Base-by-base conservation (phyloP, 768 basidiomycete genomes). In the Boletus speciosus region DNA sequence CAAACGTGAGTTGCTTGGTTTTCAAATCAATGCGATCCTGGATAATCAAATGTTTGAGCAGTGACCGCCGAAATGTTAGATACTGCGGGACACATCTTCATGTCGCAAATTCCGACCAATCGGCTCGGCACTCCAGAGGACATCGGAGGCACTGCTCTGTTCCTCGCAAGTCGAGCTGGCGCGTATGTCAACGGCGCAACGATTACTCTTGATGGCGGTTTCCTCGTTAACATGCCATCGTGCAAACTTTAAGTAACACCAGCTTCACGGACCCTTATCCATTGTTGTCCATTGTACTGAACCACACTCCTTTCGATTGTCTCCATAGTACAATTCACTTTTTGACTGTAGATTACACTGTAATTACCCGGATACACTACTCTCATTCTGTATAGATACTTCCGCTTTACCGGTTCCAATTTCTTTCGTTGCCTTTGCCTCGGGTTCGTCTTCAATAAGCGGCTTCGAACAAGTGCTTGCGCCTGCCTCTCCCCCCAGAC, bases 101-200 rank as follows among this genome's bases (percentile, higher is more conserved):
- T 75, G 7, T 69, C 69, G 0, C 61, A 64, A 23, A 70, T 82
- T 19, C 84, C 85, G 3, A 68, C 79, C 48, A 72, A 70, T 15
- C 73, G 84, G 10, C 78, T 87, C 44, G 86, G 87, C 5, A 75
- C 73, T 19, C 77, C 82, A 2, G 83, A 86, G 62, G 86, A 88
- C 61, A 78, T 88, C 23, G 82, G 78, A 1, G 85, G 83, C 0
- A 74, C 83, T 16, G 82, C 80, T 40, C 60, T 88, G 52, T 89
- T 79, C 74, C 73, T 88, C 15, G 73, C 81, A 12, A 80, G 81
- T 49, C 75, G 76, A 35, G 85, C 83, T 0, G 84, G 81, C 0
- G 75, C 81, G 19, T 87, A 77, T 68, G 76, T 87, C 43, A 87
- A 80, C 35, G 86, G 83, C 6, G 81, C 84, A 23, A 82, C 83